Evolutionary conservation across 176 grass and related monocot genomes (phyloP).

Genomic region (Avena atlantica): DNA sequence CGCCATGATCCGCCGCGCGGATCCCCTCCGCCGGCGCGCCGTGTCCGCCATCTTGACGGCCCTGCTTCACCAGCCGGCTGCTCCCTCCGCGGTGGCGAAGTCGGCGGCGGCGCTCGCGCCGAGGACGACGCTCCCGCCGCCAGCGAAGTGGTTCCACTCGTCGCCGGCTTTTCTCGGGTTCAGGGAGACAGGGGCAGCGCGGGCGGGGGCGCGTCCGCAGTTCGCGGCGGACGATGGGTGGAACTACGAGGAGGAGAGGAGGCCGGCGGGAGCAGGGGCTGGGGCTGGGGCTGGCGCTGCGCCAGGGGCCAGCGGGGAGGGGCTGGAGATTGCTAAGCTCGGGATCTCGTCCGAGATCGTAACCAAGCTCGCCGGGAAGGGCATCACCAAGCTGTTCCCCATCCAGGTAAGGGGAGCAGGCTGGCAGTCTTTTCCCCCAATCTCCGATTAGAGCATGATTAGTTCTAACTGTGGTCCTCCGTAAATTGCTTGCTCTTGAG

Average conservation of each 20-base stretch:
- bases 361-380: constrained; percentile 50
- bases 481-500: not conserved
- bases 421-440: not conserved
- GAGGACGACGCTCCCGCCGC: not conserved
- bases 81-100: not conserved
- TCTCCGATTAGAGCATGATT: not conserved
- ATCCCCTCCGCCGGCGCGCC: constrained; percentile 49
- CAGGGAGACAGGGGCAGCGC: constrained; percentile 42
- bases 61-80: not conserved
- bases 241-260: constrained; percentile 47
- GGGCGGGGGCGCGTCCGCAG: constrained; percentile 43
- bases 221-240: constrained; percentile 66
- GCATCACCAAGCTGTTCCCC: constrained; percentile 96
- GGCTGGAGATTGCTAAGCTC: constrained; percentile 83
- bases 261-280: not conserved
- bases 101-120: not conserved
- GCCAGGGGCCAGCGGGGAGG: constrained; percentile 45
- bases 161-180: constrained; percentile 60
- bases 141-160: constrained; percentile 53
- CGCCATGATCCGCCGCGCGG: constrained; percentile 53
- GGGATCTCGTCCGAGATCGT: constrained; percentile 92
- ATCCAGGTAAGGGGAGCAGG: constrained; percentile 67
- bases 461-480: not conserved
- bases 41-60: constrained; percentile 21
- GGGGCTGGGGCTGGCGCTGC: not conserved